Conservation (phyloP, 805 yeast genomes). For the Sungouiozyma ichnusensis region DNA sequence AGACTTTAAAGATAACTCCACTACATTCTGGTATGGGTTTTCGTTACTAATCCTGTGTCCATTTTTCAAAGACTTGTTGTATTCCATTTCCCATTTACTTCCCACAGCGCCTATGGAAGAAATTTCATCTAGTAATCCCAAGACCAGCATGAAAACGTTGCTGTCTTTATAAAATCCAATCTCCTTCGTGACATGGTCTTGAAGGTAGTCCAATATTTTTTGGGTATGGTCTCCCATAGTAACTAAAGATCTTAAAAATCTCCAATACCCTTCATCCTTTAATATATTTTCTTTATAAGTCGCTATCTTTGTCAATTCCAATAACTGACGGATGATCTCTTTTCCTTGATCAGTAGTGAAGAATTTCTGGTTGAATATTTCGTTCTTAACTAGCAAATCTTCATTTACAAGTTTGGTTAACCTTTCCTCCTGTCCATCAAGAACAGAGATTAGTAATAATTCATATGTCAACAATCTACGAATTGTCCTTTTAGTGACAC, state of each 20-base stretch:
- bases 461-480: conserved; percentile 33
- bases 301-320: conserved; percentile 24
- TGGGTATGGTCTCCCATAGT: conserved; percentile 34
- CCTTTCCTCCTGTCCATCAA: conserved; percentile 15
- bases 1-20: conserved; percentile 50
- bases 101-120: conserved; percentile 76
- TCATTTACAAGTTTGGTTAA: conserved; percentile 19
- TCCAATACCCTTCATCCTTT: conserved; percentile 47
- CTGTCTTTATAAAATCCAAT: conserved; percentile 25
- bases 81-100: conserved; percentile 63
- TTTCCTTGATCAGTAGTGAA: conserved; percentile 36
- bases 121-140: conserved; percentile 67
- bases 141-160: conserved; percentile 49
- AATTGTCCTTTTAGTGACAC: conserved; percentile 19
- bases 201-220: conserved; percentile 35
- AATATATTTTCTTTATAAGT: conserved; percentile 31
- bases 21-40: conserved; percentile 43
- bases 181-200: conserved; percentile 29
- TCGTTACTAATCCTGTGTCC: conserved; percentile 36
- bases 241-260: conserved; percentile 38
- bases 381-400: conserved; percentile 25
- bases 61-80: conserved; percentile 34
- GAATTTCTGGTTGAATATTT: conserved; percentile 24
- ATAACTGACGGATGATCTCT: conserved; percentile 35
- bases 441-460: conserved; percentile 19